Evolutionary conservation across 2,329 filamentous ascomycete genomes (phyloP).

Genomic region (Ophiostoma ips): DNA sequence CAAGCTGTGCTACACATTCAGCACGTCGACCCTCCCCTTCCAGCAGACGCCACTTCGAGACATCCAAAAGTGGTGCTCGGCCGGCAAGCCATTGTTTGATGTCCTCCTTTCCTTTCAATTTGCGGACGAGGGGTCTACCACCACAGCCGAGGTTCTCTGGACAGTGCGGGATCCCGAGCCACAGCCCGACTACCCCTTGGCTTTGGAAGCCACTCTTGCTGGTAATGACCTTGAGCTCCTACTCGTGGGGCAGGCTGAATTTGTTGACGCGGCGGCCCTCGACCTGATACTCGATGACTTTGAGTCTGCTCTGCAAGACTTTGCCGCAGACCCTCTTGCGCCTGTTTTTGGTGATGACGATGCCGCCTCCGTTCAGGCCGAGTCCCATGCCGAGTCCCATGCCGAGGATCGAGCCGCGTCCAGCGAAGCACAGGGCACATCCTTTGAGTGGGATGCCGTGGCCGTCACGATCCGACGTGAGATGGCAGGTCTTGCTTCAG

Average conservation of each 20-base stretch:
- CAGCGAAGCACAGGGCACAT: not conserved
- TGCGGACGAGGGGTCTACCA: conserved; percentile 18
- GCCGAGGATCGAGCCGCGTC: not conserved
- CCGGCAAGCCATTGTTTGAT: conserved; percentile 54
- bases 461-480: conserved; percentile 43
- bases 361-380: not conserved
- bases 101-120: conserved; percentile 71
- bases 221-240: conserved; percentile 34
- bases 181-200: conserved; percentile 57
- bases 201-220: conserved; percentile 54
- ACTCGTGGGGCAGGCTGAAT: conserved; percentile 40
- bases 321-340: conserved; percentile 13
- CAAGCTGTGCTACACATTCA: conserved; percentile 54
- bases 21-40: conserved; percentile 51
- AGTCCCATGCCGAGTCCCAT: not conserved
- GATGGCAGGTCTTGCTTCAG: conserved; percentile 47
- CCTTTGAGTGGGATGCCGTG: conserved; percentile 45
- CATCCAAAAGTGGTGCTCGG: conserved; percentile 64
- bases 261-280: conserved; percentile 22
- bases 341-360: not conserved
- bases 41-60: conserved; percentile 69
- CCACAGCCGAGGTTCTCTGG: conserved; percentile 34
- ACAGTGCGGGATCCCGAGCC: conserved; percentile 31
- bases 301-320: conserved; percentile 17
- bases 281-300: conserved; percentile 27